A percentile compares a stretch with the other conserved stretches of the same genome.
These are phyloP conservation scores for Pseudocercospora ulei DNA, from an alignment of 2,329 filamentous ascomycete species.

Conservation along the genomic window DNA sequence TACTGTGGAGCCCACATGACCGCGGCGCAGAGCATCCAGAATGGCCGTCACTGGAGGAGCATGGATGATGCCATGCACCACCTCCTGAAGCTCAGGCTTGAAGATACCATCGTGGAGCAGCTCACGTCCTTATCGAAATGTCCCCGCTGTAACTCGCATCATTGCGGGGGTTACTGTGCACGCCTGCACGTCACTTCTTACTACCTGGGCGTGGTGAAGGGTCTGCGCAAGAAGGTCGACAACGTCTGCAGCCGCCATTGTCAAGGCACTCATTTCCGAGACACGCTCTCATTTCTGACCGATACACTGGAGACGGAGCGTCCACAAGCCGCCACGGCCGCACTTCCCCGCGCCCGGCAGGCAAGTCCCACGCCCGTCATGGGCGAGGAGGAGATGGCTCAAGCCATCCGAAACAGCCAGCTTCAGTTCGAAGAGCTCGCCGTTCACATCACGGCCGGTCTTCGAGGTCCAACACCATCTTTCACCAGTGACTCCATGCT, in stretches of 20 bases:
- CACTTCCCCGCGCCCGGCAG: conserved; percentile 5
- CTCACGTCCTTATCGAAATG: conserved; percentile 7
- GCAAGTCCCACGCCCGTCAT: conserved; percentile 9
- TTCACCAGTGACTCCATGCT: conserved; percentile 3
- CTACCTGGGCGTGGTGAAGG: conserved; percentile 9
- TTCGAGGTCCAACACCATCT: neutral
- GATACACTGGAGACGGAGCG: conserved; percentile 12
- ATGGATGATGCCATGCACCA: conserved; percentile 20
- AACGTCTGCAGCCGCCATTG: conserved; percentile 11
- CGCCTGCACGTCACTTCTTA: conserved; percentile 9
- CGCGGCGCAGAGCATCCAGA: neutral
- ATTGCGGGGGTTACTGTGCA: conserved; percentile 14
- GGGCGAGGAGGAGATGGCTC: conserved; percentile 13
- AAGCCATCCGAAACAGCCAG: conserved; percentile 8
- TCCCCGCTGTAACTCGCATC: conserved; percentile 7
- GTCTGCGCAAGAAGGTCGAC: conserved; percentile 10
- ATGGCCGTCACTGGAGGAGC: conserved; percentile 8
- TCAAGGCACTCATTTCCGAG: conserved; percentile 9
- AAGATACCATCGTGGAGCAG: conserved; percentile 10
- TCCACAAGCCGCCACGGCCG: conserved; percentile 6
- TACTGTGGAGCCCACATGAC: conserved; percentile 8
- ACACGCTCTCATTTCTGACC: conserved; percentile 8
- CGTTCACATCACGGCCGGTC: no score
- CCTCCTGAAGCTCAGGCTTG: conserved; percentile 12
- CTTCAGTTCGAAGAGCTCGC: neutral